These are phyloP conservation scores for Solanum ahanhuiri DNA, from an alignment of 257 asterid species.

Conservation along the genomic window DNA sequence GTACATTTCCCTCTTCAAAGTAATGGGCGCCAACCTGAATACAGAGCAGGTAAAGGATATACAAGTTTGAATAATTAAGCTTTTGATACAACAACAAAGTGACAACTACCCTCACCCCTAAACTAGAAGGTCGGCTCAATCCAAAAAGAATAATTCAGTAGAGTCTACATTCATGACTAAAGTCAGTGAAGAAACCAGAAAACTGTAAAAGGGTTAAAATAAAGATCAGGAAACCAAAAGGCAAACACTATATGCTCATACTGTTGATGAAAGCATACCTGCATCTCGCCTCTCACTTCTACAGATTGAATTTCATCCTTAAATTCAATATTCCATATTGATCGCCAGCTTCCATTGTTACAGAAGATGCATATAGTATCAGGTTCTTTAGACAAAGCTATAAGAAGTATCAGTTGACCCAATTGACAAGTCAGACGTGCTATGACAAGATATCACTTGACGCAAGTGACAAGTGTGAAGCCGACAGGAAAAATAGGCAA, in stretches of 20 bases:
- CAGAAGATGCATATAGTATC: constrained; percentile 10
- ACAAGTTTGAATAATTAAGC: neutral
- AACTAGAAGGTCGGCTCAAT: neutral
- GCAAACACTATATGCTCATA: neutral
- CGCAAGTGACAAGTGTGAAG: neutral
- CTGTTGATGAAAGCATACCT: constrained; percentile 35
- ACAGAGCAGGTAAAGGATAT: constrained; percentile 4
- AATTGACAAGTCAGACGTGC: neutral
- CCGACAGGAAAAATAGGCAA: neutral
- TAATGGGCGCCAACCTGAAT: constrained; percentile 90
- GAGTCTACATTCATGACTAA: neutral
- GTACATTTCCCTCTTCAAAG: constrained; percentile 99
- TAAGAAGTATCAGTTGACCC: neutral
- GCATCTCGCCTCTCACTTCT: constrained; percentile 72
- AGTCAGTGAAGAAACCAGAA: neutral
- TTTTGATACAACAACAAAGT: neutral
- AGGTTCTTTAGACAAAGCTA: neutral
- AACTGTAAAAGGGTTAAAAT: neutral
- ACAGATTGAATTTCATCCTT: constrained; percentile 66
- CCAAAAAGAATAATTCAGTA: neutral
- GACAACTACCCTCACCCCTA: neutral
- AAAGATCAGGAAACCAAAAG: neutral
- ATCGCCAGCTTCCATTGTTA: constrained; percentile 97
- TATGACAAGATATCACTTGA: neutral
- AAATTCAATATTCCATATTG: constrained; percentile 67